Evolutionary conservation across 192 early-diverging fungal species (phyloP), one percentile per base, ranked within the genome.

Genomic region (Dispira simplex): DNA sequence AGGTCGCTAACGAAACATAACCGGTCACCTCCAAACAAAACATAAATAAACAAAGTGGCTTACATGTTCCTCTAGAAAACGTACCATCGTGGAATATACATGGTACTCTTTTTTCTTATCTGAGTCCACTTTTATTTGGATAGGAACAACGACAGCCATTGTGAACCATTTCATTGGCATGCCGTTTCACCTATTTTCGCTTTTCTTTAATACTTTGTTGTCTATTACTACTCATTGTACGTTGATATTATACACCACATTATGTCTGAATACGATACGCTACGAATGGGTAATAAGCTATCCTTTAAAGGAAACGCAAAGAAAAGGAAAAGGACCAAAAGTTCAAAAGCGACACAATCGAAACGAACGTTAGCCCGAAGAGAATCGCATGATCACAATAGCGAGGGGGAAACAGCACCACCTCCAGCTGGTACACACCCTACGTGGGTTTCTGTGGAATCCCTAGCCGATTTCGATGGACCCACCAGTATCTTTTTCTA

Each of bases 401-500:
- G 21, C 21, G 18, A 21, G 8, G 48, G 4, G 16, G 9, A 8
- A 20, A 49, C 8, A 49, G 16, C 48, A 16, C 21, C 48, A 21
- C 18, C 46, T 12, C 11, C 16, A 16, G 48, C 48, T 16, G 25
- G 13, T 3, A 26, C 62, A 44, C 21, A 52, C 5, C 14, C 16
- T 49, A 21, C 48, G 6, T 57, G 55, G 55, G 25, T 26, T 14
- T 10, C 55, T 1, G 55, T 57, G 13, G 25, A 57, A 27, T 14
- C n/a, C 1, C 12, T 57, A 26, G n/a, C 20, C 27, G 55, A 57
- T 26, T 27, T 57, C 14, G 25, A 57, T 3, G 55, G 55, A 26
- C 55, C 55, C 14, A 26, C 27, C 55, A 57, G 21, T 20, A 57
- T 57, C 14, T 27, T 57, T 14, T 57, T 57, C 25, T 9, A 57